A percentile compares a stretch with the other conserved stretches of the same genome.
phyloP scores from a whole-genome alignment of 305 asterid genomes.

The Petunia hybrid region DNA sequence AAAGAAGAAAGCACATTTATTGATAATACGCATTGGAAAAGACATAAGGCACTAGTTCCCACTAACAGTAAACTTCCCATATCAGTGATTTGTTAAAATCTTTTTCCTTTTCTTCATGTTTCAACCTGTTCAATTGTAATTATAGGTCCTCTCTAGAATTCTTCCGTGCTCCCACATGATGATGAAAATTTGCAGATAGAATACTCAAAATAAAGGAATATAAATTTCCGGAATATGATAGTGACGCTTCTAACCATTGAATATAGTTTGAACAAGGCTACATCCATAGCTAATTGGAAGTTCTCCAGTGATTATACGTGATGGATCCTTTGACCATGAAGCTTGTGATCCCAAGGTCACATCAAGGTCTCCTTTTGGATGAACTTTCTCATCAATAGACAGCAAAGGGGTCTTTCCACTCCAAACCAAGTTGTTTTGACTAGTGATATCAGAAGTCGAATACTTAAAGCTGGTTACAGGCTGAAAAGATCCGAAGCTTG shows the following conservation, averaged over 20 bases:
- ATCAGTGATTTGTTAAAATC: not conserved
- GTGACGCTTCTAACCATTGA: constrained; percentile 51
- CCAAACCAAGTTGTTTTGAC: constrained; percentile 39
- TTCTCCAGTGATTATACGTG: constrained; percentile 46
- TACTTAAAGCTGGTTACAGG: constrained; percentile 42
- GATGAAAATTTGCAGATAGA: not conserved
- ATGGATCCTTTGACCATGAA: constrained; percentile 32
- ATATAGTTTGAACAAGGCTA: constrained; percentile 61
- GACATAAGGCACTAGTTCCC: not conserved
- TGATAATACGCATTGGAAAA: not conserved
- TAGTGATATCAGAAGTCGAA: constrained; percentile 33
- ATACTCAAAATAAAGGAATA: not conserved
- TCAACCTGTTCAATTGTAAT: not conserved
- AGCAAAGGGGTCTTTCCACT: constrained; percentile 43
- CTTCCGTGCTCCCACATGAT: not conserved
- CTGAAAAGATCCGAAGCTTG: constrained; percentile 49
- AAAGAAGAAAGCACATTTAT: not conserved
- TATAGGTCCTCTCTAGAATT: not conserved
- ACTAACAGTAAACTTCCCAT: not conserved
- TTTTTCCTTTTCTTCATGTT: not conserved
- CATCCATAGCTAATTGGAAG: constrained; percentile 55
- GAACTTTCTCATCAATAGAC: constrained; percentile 38
- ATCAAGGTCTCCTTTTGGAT: constrained; percentile 31
- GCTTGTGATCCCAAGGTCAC: constrained; percentile 39
- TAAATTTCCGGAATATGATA: not conserved